Evolutionary conservation across 1,284 basidiomycete species (phyloP), one percentile per base, ranked within the genome.

Genomic region (Microstroma glucosiphilum): DNA sequence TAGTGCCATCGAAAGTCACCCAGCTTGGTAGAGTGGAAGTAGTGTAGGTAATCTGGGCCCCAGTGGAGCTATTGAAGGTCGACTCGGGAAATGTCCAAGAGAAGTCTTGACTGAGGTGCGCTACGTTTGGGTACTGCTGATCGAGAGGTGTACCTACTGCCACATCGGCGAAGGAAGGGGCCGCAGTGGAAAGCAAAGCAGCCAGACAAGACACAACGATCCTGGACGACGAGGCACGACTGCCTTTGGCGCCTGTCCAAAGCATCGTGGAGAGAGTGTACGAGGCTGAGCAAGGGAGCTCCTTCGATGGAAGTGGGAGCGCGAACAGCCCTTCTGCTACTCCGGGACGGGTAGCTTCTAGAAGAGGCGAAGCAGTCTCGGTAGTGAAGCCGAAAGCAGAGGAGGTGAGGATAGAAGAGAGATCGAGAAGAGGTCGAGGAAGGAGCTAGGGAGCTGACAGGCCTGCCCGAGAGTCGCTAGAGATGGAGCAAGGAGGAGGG

Each of bases 41-140:
- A 23, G 60, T 59, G 53, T 69, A 65, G 2, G 61, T 56, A 6
- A 69, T 62, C 17, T 66, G 61, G 1, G 58, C 68, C 2, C 64
- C 67, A 30, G 51, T 60, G 42, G 67, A 54, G 23, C 43, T 43
- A 17, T 65, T 64, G 41, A 77, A 76, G 11, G 76, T 76, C 56
- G 69, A 57, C 11, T 59, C 23, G 30, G 68, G 61, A 43, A 77
- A 71, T 8, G 74, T 64, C 72, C 72, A 76, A 8, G 65, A 60
- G 46, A 68, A 77, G 1, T 68, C 61, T 23, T 62, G 58, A 3
- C 69, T 71, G 21, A 63, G 68, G n/a, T 73, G 66, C 11, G 72
- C 76, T 15, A 77, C 67, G 23, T 40, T 53, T 17, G 74, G 76
- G 21, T 72, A 67, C 57, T 77, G 76, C 6, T 60, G 40, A 17